These are phyloP conservation scores for Trichoderma asperelloides DNA, from an alignment of 495 filamentous ascomycete species.

Conservation along the genomic window DNA sequence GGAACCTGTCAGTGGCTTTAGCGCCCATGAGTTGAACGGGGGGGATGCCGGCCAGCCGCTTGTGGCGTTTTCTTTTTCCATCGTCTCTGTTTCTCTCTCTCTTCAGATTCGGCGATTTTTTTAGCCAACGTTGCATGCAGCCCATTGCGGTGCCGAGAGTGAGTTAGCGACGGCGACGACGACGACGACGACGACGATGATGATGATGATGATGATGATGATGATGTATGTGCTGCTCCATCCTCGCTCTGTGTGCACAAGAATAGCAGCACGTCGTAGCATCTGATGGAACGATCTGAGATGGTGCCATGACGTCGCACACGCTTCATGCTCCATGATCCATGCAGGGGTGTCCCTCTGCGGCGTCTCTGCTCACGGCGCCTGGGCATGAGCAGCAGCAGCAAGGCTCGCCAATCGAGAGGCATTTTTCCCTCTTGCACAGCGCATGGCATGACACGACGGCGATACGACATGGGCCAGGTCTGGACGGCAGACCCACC, in stretches of 20 bases:
- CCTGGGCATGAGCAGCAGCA: neutral
- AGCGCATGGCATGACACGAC: neutral
- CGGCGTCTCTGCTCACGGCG: no score
- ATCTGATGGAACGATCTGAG: no score
- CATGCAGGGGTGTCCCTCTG: no score
- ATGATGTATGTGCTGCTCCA: neutral
- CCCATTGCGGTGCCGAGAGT: no score
- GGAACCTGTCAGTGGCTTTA: neutral
- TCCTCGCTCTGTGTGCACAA: no score
- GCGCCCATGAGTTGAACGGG: neutral
- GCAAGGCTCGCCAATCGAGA: neutral
- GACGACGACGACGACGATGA: no score
- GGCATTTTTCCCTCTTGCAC: neutral
- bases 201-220: no score
- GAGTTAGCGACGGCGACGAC: no score
- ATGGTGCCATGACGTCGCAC: no score
- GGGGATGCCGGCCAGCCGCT: neutral
- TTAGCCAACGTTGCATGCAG: neutral
- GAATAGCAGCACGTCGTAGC: no score
- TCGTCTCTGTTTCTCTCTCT: neutral
- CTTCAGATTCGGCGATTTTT: neutral
- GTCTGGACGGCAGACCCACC: neutral
- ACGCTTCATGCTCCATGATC: no score
- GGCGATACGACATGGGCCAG: neutral
- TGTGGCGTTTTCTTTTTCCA: conserved; percentile 2